A percentile compares a stretch with the other conserved stretches of the same genome.
These are phyloP conservation scores for Arctostaphylos glauca DNA, from an alignment of 148 eudicot species.

Conservation along the genomic window DNA sequence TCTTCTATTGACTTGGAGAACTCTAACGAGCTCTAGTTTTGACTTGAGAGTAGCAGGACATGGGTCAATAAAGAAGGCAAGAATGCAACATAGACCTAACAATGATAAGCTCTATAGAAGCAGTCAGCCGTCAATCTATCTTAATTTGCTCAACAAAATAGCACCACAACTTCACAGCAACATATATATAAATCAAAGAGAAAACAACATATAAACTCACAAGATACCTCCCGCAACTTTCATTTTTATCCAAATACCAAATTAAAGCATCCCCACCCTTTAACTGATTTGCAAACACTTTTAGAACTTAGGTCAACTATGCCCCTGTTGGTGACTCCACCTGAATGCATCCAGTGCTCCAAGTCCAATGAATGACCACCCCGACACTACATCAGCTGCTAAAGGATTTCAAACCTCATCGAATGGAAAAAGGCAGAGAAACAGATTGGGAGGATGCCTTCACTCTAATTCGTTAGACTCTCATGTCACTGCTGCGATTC, in stretches of 20 bases:
- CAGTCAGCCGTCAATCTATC: background rate
- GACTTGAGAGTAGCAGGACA: background rate
- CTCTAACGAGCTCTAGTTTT: background rate
- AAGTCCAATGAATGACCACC: background rate
- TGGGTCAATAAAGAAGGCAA: background rate
- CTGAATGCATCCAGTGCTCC: background rate
- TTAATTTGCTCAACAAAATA: slow-evolving; percentile 1
- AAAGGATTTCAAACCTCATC: background rate
- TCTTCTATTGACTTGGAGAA: background rate
- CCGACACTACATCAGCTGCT: background rate
- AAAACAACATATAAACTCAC: background rate
- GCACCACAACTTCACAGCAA: background rate
- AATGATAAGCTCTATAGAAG: background rate
- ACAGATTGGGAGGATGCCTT: background rate
- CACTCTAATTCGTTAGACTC: background rate
- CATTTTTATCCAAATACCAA: too few species aligned
- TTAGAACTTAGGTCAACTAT: background rate
- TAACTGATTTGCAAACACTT: too few species aligned
- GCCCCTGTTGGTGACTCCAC: background rate
- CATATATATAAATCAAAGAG: background rate
- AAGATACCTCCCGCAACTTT: too few species aligned
- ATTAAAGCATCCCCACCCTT: too few species aligned
- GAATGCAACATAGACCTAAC: background rate
- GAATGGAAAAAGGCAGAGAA: background rate
- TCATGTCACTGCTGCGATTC: background rate